Percentiles rank a stretch among this genome's conserved stretches.
Conservation (phyloP, 1,139 yeast species). For the Saccharomycopsis crataegensis region DNA sequence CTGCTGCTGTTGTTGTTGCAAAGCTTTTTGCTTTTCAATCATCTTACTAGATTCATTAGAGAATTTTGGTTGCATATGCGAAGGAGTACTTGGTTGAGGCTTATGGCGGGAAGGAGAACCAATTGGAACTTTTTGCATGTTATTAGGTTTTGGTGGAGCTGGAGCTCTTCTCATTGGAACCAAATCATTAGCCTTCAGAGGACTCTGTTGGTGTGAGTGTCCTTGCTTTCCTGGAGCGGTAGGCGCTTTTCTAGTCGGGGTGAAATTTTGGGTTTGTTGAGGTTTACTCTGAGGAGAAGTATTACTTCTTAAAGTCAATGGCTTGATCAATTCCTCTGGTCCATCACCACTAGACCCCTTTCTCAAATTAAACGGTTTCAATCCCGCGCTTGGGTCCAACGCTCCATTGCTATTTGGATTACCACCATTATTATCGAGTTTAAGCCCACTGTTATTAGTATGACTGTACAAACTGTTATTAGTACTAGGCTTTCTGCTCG, state of each 20-base stretch:
- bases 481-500: conserved; percentile 9
- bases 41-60: conserved; percentile 18
- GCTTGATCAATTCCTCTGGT: conserved; percentile 12
- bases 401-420: too few relatives aligned
- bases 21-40: conserved; percentile 17
- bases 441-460: conserved; percentile 1
- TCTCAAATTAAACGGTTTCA: conserved; percentile 16
- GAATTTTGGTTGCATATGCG: conserved; percentile 21
- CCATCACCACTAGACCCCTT: conserved; percentile 3
- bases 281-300: conserved; percentile 21
- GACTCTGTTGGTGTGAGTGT: neutral
- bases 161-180: conserved; percentile 43
- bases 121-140: conserved; percentile 16
- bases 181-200: conserved; percentile 23
- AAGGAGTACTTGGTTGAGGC: conserved; percentile 13
- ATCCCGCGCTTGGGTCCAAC: conserved; percentile 13
- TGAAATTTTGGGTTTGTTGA: conserved; percentile 26
- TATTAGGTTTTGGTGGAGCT: conserved; percentile 32
- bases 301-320: conserved; percentile 10
- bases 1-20: conserved; percentile 23
- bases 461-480: neutral
- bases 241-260: conserved; percentile 50
- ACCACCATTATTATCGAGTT: neutral
- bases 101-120: conserved; percentile 3
- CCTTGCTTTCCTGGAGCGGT: conserved; percentile 36